Evolutionary conservation across 2,329 filamentous ascomycete genomes (phyloP), one percentile per base, ranked within the genome.

Genomic region (Paracoccidioides lutzii): DNA sequence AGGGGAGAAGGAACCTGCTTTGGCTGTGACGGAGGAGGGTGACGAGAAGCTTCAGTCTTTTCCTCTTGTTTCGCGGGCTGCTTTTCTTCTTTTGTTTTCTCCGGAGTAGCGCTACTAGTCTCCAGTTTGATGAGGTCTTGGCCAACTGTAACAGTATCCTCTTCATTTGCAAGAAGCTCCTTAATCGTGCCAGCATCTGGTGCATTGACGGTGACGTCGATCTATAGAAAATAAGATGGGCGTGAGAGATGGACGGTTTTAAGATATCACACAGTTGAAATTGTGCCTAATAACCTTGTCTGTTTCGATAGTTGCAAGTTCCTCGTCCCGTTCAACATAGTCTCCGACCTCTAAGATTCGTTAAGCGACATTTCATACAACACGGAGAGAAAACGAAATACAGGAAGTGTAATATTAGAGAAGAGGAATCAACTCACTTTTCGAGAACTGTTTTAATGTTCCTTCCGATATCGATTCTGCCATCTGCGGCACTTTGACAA

Each of bases 391-490:
- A 46, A 32, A 46, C 9, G 12, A 3, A 37, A 44, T 50, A 22
- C 35, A 54, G 12, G 54, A 43, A 7, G 62, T 53, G 42, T 33
- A 37, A 3, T 28, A 15, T 9, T 3, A 12, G 32, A 35, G 35
- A 22, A 8, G 41, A 35, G 41, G 35, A 30, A 30, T 35, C 42
- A 53, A 60, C 76, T 63, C 71, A 81, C 79, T 78, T 76, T 97
- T 97, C 66, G 82, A 86, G 78, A 90, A 97, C 69, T 95, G 90
- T 76, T 95, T 96, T 67, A 98, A 73, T 28, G 93, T 98, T 59
- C 93, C 93, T 74, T 98, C 93, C 46, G 89, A 94, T 71, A 98
- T 97, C 52, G 93, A 97, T 74, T 98, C 93, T 61, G 93, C 93
- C 93, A 98, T 97, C 70, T 93, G 82, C 38, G 93, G 93, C 63